A percentile compares a stretch with the other conserved stretches of the same genome.
Evolutionary conservation across 2,329 filamentous ascomycete genomes (phyloP).

Genomic region (Aspergillus candidus): DNA sequence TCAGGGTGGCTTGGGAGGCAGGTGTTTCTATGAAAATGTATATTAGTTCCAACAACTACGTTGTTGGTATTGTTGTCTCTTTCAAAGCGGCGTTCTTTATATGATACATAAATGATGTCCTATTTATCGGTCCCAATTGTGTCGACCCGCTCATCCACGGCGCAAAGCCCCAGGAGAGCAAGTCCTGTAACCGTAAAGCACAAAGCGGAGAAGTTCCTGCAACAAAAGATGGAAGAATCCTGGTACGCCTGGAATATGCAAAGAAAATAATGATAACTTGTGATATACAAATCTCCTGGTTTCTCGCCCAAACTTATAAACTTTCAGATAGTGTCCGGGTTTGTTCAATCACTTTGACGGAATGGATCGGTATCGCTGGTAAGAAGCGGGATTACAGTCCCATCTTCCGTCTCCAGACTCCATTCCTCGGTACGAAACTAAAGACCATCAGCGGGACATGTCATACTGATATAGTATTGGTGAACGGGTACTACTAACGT

Average conservation of each 20-base stretch:
- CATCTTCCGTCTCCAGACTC: slow-evolving; percentile 67
- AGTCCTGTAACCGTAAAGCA: slow-evolving; percentile 20
- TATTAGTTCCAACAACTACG: slow-evolving; percentile 18
- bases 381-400: slow-evolving; percentile 67
- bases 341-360: slow-evolving; percentile 43
- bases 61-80: slow-evolving; percentile 24
- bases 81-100: slow-evolving; percentile 34
- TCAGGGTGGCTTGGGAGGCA: neutral
- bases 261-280: no score
- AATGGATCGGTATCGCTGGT: slow-evolving; percentile 66
- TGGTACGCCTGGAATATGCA: no score
- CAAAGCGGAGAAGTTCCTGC: slow-evolving; percentile 13
- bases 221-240: no score
- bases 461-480: slow-evolving; percentile 1
- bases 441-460: slow-evolving; percentile 5
- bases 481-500: slow-evolving; percentile 37
- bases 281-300: no score
- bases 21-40: slow-evolving; percentile 26
- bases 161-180: slow-evolving; percentile 16
- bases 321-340: neutral
- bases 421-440: slow-evolving; percentile 86
- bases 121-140: slow-evolving; percentile 9
- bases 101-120: slow-evolving; percentile 39
- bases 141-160: slow-evolving; percentile 6
- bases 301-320: no score